Base-by-base conservation (phyloP, 176 grass and related monocot genomes). In the Oryza brachyantha region DNA sequence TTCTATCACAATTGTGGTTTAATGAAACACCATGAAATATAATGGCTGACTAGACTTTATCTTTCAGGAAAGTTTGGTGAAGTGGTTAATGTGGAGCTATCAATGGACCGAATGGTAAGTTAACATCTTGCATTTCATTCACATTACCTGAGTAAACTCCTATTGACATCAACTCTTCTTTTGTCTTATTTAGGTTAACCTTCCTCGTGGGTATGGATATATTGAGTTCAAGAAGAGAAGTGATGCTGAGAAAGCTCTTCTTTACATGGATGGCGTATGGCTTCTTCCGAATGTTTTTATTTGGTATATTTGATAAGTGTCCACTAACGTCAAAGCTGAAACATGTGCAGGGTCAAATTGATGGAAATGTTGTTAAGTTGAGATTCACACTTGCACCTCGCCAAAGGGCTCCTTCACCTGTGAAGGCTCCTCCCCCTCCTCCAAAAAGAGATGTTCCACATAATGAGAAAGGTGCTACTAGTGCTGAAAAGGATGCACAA, bases 171-270 rank as follows among this genome's bases (percentile, higher is more conserved):
- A 54, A 17, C 21, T 57, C 27, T 11, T 76, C 36, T n/a, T n/a
- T 55, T 82, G 88, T 34, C 27, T 75, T 35, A 67, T 86, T 80
- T 83, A 99, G 96, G 96, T 96, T 35, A 99, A 99, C 87, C 96
- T 99, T 89, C 96, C 96, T 84, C 92, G 96, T 83, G 96, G 96
- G 4, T 99, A 99, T 84, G 96, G 92, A 86, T 99, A 99, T 79
- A 58, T 99, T 79, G 96, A 99, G 83, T 99, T 89, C 74, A 96
- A 91, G 88, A 96, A 87, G 79, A 95, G 82, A 86, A 57, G 65
- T 91, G 96, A 99, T 84, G 96, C 96, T 79, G 96, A 99, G 83
- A 99, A 96, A 84, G 96, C 96, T 89, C 90, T 95, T 86, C 88
- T 99, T 85, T 89, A 96, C 79, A 99, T 99, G 96, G 90, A 99